Conservation (phyloP, 805 yeast species). For the Isabelozyma rhagii region DNA sequence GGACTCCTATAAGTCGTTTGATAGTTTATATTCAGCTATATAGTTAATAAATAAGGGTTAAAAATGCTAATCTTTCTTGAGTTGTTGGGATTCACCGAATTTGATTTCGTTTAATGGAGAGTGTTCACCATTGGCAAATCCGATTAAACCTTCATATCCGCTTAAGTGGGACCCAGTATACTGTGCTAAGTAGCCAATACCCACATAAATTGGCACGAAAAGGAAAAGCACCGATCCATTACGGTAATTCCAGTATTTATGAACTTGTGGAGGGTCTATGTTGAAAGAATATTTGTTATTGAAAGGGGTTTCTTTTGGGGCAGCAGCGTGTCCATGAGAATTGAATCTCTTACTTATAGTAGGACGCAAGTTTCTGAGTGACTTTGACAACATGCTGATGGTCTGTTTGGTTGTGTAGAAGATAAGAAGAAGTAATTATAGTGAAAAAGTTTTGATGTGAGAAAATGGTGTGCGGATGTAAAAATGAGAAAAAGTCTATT, state of each 20-base stretch:
- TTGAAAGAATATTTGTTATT: constrained; percentile 41
- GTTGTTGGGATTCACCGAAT: constrained; percentile 36
- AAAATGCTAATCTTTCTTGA: neutral
- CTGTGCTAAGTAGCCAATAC: constrained; percentile 33
- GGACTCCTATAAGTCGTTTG: neutral
- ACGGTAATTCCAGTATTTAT: constrained; percentile 41
- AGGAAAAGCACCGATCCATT: constrained; percentile 35
- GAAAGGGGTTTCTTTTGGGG: constrained; percentile 27
- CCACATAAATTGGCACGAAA: constrained; percentile 34
- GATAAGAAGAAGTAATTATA: neutral
- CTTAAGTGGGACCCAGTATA: constrained; percentile 23
- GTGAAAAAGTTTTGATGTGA: neutral
- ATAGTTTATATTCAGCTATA: neutral
- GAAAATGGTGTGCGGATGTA: neutral
- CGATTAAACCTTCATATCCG: constrained; percentile 29
- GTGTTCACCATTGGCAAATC: constrained; percentile 34
- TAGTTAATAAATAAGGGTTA: too few relatives aligned
- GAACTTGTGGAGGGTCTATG: constrained; percentile 43
- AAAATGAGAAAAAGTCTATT: neutral
- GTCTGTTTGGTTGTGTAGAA: neutral
- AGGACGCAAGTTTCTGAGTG: constrained; percentile 16
- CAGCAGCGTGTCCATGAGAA: constrained; percentile 12
- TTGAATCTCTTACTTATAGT: constrained; percentile 26
- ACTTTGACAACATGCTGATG: constrained; percentile 25
- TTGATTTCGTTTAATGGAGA: constrained; percentile 36